These are phyloP conservation scores for Stagonosporopsis chrysanthemi DNA, from an alignment of 2,329 filamentous ascomycete species.

Conservation along the genomic window DNA sequence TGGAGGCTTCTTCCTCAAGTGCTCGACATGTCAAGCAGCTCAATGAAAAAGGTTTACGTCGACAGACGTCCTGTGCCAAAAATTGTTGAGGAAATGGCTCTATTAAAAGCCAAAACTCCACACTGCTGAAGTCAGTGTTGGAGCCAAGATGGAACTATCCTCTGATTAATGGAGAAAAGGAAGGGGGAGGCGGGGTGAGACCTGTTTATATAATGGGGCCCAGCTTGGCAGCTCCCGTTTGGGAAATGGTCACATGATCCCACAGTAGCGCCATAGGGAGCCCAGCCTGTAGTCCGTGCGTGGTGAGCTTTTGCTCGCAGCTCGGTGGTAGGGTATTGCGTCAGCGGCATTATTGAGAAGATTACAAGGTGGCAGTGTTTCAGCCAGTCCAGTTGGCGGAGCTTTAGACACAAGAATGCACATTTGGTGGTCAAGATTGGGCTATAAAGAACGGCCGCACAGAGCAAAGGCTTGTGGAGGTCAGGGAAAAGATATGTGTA, in stretches of 20 bases:
- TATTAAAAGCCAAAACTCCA: too few species aligned
- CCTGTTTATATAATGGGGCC: not conserved
- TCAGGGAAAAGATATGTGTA: too few species aligned
- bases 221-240: not conserved
- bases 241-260: not conserved
- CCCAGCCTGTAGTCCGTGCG: not conserved
- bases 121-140: not conserved
- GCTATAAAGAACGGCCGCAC: not conserved
- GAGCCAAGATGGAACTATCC: too few species aligned
- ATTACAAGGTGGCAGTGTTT: not conserved
- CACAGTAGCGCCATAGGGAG: not conserved
- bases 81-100: not conserved
- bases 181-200: not conserved
- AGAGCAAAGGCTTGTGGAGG: too few species aligned
- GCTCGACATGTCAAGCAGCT: conserved; percentile 27
- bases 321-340: not conserved
- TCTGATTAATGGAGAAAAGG: not conserved
- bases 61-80: conserved; percentile 19
- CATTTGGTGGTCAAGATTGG: not conserved
- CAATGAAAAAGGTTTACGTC: conserved; percentile 31
- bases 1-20: conserved; percentile 31
- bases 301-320: not conserved
- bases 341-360: not conserved
- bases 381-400: not conserved
- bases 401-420: not conserved